phyloP scores from a whole-genome alignment of 176 grass and related monocot species.

The Carex littledalei region DNA sequence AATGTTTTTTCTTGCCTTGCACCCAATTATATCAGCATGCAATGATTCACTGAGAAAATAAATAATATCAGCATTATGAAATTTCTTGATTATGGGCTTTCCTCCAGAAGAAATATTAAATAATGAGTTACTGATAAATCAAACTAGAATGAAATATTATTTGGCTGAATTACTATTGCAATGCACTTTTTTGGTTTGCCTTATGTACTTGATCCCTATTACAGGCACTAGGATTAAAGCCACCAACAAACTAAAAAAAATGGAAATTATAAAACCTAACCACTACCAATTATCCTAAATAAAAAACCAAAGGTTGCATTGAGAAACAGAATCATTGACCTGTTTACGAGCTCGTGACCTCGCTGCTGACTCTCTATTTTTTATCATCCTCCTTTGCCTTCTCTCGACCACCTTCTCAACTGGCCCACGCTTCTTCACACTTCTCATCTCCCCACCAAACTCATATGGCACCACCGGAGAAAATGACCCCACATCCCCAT shows the following conservation, averaged over 20 bases:
- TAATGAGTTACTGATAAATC: background rate
- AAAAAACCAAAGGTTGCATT: background rate
- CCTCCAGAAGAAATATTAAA: background rate
- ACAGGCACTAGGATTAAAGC: background rate
- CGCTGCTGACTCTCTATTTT: slow-evolving; percentile 82
- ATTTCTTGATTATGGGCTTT: background rate
- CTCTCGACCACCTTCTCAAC: slow-evolving; percentile 89
- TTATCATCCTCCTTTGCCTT: slow-evolving; percentile 92
- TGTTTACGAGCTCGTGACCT: slow-evolving; percentile 83
- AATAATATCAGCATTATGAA: background rate
- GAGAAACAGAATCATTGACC: slow-evolving; percentile 26
- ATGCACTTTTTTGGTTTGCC: background rate
- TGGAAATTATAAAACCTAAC: background rate
- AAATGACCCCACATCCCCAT: slow-evolving; percentile 55
- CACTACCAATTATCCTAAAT: background rate
- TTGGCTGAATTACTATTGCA: background rate
- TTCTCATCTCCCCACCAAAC: slow-evolving; percentile 38
- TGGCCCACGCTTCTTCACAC: slow-evolving; percentile 39
- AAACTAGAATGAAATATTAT: background rate
- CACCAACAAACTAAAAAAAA: background rate
- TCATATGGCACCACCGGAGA: slow-evolving; percentile 44
- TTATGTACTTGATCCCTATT: background rate
- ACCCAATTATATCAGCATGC: background rate
- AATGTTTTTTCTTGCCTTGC: background rate
- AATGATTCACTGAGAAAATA: background rate